Percentiles rank a stretch among this genome's conserved stretches.
phyloP scores from a whole-genome alignment of 805 yeast species.

The Blastobotrys robertii region DNA sequence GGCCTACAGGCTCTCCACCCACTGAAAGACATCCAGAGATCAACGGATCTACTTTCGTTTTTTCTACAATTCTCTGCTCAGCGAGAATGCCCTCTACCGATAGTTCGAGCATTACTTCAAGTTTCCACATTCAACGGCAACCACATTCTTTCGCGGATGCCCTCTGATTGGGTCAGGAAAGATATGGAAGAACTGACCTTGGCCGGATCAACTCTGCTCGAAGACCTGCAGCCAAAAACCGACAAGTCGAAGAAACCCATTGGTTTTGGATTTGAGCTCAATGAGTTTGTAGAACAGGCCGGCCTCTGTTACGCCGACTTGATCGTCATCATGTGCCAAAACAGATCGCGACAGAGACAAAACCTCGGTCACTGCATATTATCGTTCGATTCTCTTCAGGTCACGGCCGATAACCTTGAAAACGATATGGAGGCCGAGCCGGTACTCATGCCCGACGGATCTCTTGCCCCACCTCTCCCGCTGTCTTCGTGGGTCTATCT shows the following conservation, averaged over 20 bases:
- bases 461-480: slow-evolving; percentile 42
- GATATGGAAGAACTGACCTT: slow-evolving; percentile 39
- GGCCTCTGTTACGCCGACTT: slow-evolving; percentile 37
- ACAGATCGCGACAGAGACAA: slow-evolving; percentile 78
- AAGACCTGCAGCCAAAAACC: slow-evolving; percentile 20
- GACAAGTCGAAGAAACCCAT: slow-evolving; percentile 15
- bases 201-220: slow-evolving; percentile 24
- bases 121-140: slow-evolving; percentile 3
- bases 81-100: slow-evolving; percentile 16
- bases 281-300: slow-evolving; percentile 25
- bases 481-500: slow-evolving; percentile 60
- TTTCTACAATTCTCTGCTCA: slow-evolving; percentile 22
- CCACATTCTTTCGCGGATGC: slow-evolving; percentile 10
- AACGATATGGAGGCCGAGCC: slow-evolving; percentile 7
- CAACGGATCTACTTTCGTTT: slow-evolving; percentile 25
- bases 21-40: slow-evolving; percentile 12
- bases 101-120: slow-evolving; percentile 22
- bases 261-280: slow-evolving; percentile 5
- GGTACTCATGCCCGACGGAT: background rate
- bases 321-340: slow-evolving; percentile 44
- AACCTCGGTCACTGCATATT: slow-evolving; percentile 46
- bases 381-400: slow-evolving; percentile 76
- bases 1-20: slow-evolving; percentile 4
- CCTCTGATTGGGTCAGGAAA: slow-evolving; percentile 22
- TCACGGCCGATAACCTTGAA: slow-evolving; percentile 59